phyloP scores from a whole-genome alignment of 2,329 filamentous ascomycete species.

The Pseudopyricularia javanii region DNA sequence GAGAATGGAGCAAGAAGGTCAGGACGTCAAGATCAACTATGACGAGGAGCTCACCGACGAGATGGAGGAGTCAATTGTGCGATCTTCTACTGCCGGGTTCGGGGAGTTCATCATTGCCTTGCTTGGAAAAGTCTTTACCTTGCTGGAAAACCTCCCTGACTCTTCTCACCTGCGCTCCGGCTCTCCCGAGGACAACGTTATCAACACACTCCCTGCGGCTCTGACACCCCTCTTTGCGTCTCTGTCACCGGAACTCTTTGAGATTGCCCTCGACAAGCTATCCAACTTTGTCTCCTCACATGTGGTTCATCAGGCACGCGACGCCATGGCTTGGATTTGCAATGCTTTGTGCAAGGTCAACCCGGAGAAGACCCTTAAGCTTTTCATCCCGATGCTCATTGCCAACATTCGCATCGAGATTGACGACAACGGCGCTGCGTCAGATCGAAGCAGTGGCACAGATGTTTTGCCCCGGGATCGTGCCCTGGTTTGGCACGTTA shows the following conservation, averaged over 20 bases:
- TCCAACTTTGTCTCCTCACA: conserved; percentile 84
- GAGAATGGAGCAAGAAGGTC: conserved; percentile 79
- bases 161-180: conserved; percentile 76
- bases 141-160: conserved; percentile 91
- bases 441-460: conserved; percentile 81
- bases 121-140: conserved; percentile 85
- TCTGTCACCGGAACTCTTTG: conserved; percentile 84
- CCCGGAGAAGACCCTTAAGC: conserved; percentile 82
- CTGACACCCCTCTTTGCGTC: conserved; percentile 84
- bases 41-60: conserved; percentile 68
- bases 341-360: conserved; percentile 94
- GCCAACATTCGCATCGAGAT: conserved; percentile 93
- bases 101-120: conserved; percentile 86
- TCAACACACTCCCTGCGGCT: conserved; percentile 86
- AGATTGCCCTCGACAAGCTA: conserved; percentile 83
- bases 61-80: conserved; percentile 75
- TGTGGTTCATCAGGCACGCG: conserved; percentile 90
- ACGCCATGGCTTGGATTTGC: conserved; percentile 98
- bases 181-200: conserved; percentile 91
- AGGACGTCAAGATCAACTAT: conserved; percentile 78
- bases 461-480: conserved; percentile 89
- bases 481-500: conserved; percentile 91
- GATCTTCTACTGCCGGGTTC: conserved; percentile 89
- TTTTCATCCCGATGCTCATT: conserved; percentile 81
- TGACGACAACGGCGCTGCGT: conserved; percentile 90